A percentile compares a stretch with the other conserved stretches of the same genome.
phyloP scores from a whole-genome alignment of 352 stramenopile species.

The Aphanomyces euteiches region DNA sequence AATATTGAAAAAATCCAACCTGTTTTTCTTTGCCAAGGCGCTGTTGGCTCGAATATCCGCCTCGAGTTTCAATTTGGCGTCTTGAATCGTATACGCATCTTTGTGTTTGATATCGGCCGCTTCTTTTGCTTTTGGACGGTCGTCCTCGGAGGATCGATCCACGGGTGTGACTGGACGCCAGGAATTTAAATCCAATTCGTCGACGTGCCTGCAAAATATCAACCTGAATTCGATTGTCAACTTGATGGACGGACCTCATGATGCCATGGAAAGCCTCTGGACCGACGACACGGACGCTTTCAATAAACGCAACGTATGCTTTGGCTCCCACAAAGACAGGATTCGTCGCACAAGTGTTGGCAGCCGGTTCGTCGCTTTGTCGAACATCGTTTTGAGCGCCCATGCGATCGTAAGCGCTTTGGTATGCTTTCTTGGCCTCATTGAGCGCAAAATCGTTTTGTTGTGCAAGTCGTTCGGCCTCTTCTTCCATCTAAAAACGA shows the following conservation, averaged over 20 bases:
- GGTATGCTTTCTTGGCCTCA: conserved; percentile 41
- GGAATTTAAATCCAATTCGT: neutral
- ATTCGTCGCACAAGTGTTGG: conserved; percentile 13
- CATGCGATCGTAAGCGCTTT: conserved; percentile 15
- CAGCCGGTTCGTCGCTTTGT: neutral
- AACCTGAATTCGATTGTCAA: too few species aligned
- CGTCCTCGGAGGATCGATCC: neutral
- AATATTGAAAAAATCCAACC: conserved; percentile 35
- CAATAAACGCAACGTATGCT: conserved; percentile 9
- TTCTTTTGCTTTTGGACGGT: conserved; percentile 34
- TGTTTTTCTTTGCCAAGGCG: conserved; percentile 81
- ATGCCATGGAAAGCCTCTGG: conserved; percentile 10
- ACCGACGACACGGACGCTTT: neutral
- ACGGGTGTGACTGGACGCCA: neutral
- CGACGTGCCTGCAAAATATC: neutral
- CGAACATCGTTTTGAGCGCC: conserved; percentile 26
- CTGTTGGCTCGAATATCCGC: conserved; percentile 61
- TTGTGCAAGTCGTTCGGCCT: conserved; percentile 39
- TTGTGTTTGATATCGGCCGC: conserved; percentile 66
- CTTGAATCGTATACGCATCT: conserved; percentile 89
- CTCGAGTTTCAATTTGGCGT: conserved; percentile 88
- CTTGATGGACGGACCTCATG: neutral
- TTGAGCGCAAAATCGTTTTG: conserved; percentile 40
- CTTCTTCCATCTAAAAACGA: conserved; percentile 36
- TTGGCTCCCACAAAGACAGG: conserved; percentile 17